Percentiles rank a stretch among this genome's conserved stretches.
Evolutionary conservation across 176 grass and related monocot species (phyloP).

Genomic region (Oryza nivara): DNA sequence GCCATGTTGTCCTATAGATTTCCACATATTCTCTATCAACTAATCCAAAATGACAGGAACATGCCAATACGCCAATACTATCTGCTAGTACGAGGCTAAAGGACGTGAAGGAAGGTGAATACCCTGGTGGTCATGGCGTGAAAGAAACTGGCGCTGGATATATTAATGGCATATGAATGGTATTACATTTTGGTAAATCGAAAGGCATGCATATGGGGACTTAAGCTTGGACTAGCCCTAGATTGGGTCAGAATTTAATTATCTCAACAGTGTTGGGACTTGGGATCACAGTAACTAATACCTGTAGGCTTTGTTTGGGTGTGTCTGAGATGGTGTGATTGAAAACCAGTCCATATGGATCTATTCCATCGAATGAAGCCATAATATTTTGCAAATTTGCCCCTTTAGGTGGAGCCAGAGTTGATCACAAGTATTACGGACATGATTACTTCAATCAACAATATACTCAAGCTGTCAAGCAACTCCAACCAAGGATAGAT

Average conservation of each 20-base stretch:
- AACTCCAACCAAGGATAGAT: constrained; percentile 16
- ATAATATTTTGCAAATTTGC: background rate
- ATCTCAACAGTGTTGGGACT: background rate
- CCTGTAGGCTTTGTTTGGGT: background rate
- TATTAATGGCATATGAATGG: constrained; percentile 10
- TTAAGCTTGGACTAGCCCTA: background rate
- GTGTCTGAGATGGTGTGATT: constrained; percentile 6
- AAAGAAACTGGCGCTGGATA: background rate
- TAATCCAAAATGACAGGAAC: background rate
- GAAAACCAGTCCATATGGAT: background rate
- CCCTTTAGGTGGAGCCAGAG: background rate
- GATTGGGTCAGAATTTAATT: background rate
- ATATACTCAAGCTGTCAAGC: constrained; percentile 27
- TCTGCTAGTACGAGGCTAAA: background rate
- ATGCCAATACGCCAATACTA: background rate
- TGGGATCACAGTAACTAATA: background rate
- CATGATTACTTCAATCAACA: constrained; percentile 20
- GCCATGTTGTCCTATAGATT: background rate
- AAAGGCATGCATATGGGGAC: background rate
- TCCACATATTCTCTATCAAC: background rate
- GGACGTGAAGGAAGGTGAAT: background rate
- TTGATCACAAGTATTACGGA: constrained; percentile 3
- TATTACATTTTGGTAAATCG: background rate
- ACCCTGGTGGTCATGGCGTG: background rate
- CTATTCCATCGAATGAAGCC: background rate